A percentile compares a stretch with the other conserved stretches of the same genome.
phyloP scores from a whole-genome alignment of 148 eudicot genomes.

The Silene conica region DNA sequence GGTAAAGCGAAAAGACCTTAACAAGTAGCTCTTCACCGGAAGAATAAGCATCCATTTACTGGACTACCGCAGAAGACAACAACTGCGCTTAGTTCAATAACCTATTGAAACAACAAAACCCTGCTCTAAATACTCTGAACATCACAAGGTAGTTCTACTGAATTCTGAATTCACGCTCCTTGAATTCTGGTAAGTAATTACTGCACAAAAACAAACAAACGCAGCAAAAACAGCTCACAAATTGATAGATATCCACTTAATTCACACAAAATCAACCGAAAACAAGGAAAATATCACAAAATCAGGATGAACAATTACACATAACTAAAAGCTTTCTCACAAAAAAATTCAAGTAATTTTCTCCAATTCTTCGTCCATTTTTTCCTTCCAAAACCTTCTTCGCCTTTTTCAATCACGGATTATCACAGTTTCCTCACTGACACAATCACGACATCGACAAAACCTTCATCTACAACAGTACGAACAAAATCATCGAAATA shows the following conservation, averaged over 20 bases:
- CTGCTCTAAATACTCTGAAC: constrained; percentile 34
- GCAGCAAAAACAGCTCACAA: constrained; percentile 28
- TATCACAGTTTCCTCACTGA: too few relatives aligned
- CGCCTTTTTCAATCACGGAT: constrained; percentile 16
- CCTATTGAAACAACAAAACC: constrained; percentile 31
- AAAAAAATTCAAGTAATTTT: constrained; percentile 13
- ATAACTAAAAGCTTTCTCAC: constrained; percentile 16
- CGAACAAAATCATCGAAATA: too few relatives aligned
- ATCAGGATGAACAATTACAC: background rate
- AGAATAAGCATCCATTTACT: constrained; percentile 70
- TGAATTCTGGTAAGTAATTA: constrained; percentile 37
- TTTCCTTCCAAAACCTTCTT: background rate
- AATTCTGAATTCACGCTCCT: constrained; percentile 20
- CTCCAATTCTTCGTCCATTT: constrained; percentile 22
- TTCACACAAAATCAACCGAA: background rate
- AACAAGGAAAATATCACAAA: background rate
- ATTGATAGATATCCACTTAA: constrained; percentile 20
- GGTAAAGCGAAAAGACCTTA: constrained; percentile 45
- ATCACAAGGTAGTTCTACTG: constrained; percentile 19
- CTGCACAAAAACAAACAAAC: constrained; percentile 45
- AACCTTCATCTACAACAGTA: too few relatives aligned
- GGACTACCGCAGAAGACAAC: constrained; percentile 22
- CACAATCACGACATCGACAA: too few relatives aligned
- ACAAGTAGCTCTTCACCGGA: constrained; percentile 76
- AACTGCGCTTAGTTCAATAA: constrained; percentile 36